Percentiles rank a stretch among this genome's conserved stretches.
Evolutionary conservation across 345 rosid genomes (phyloP).

Genomic region (Zanthoxylum bungeanum): DNA sequence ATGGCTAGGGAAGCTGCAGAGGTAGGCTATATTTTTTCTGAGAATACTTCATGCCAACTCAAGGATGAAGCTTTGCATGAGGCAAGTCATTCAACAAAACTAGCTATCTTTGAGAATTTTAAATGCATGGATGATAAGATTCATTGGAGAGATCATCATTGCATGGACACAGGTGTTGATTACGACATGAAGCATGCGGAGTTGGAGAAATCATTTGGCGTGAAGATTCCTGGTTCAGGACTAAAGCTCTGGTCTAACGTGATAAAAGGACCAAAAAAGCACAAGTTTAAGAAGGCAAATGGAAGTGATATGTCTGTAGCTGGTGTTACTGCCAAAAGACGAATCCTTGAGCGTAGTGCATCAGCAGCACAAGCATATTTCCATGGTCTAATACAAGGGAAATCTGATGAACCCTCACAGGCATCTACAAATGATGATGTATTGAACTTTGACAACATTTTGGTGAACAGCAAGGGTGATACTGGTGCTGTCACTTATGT

Average conservation of each 20-base stretch:
- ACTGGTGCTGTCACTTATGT: conserved; percentile 11
- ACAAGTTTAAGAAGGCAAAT: conserved; percentile 54
- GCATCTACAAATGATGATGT: conserved; percentile 38
- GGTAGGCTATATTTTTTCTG: conserved; percentile 64
- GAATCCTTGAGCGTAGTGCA: conserved; percentile 79
- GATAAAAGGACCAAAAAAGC: conserved; percentile 56
- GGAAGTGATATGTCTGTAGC: conserved; percentile 41
- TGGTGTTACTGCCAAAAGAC: conserved; percentile 55
- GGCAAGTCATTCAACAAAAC: conserved; percentile 33
- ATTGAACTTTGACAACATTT: conserved; percentile 37
- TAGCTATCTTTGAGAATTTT: conserved; percentile 43
- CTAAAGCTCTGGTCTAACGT: conserved; percentile 63
- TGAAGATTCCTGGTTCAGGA: conserved; percentile 71
- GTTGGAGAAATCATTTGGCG: conserved; percentile 89
- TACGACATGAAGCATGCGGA: conserved; percentile 87
- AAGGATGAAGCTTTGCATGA: conserved; percentile 43
- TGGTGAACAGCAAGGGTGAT: conserved; percentile 38
- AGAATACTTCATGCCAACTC: conserved; percentile 31
- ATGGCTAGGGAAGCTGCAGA: conserved; percentile 79
- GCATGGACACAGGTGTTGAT: conserved; percentile 72
- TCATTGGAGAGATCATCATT: conserved; percentile 78
- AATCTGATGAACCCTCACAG: conserved; percentile 36
- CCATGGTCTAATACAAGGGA: conserved; percentile 40
- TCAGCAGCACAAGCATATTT: conserved; percentile 66
- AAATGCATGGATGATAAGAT: conserved; percentile 65